phyloP scores from a whole-genome alignment of 2,329 filamentous ascomycete genomes.

The Arthrobotrys entomopaga region DNA sequence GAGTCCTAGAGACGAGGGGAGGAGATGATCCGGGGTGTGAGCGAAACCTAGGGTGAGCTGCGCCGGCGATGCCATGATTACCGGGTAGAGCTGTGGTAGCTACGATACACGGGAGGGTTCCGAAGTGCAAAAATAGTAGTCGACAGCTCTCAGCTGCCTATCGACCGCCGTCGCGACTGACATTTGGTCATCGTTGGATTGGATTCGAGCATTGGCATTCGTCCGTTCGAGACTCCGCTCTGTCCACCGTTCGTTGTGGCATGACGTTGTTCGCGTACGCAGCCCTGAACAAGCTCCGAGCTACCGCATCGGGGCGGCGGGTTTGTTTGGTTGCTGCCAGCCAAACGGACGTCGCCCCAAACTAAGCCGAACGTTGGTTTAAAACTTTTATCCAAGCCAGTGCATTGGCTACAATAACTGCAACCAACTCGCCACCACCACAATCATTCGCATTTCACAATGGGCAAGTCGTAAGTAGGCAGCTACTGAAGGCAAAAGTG shows the following conservation, averaged over 20 bases:
- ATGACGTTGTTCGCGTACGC: conserved; percentile 27
- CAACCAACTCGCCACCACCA: background rate
- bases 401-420: too few species aligned
- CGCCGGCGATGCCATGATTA: conserved; percentile 38
- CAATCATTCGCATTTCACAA: conserved; percentile 6
- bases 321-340: too few species aligned
- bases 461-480: conserved; percentile 53
- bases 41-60: conserved; percentile 47
- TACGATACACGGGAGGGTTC: conserved; percentile 20
- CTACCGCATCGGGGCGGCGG: conserved; percentile 3
- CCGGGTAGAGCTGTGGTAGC: conserved; percentile 7
- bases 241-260: conserved; percentile 4
- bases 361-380: background rate
- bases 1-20: conserved; percentile 38
- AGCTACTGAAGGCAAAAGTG: background rate
- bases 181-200: conserved; percentile 2
- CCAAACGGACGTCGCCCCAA: background rate
- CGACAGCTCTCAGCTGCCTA: conserved; percentile 8
- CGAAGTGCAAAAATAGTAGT: conserved; percentile 19
- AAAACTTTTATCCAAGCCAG: background rate
- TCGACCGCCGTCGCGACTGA: conserved; percentile 17
- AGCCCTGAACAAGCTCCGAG: background rate
- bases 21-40: conserved; percentile 41
- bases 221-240: conserved; percentile 3
- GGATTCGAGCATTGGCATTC: background rate